These are phyloP conservation scores for Withania somnifera DNA, from an alignment of 305 asterid genomes.

Conservation along the genomic window DNA sequence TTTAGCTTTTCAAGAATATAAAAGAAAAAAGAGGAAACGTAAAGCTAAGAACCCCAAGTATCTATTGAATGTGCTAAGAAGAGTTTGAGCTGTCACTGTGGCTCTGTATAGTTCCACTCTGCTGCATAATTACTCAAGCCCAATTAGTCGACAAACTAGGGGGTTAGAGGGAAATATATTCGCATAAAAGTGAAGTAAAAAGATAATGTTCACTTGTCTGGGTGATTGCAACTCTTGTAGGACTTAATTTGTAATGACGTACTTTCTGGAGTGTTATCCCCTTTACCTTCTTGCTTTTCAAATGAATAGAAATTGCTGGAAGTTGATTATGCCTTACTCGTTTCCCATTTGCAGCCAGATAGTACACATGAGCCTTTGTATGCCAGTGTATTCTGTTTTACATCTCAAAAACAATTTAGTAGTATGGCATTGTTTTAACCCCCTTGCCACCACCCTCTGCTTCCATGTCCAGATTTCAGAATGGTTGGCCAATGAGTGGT, in stretches of 20 bases:
- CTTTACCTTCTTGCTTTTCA: not conserved
- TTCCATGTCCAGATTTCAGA: not conserved
- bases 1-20: not conserved
- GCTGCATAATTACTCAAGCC: not conserved
- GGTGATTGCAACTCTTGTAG: not conserved
- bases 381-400: not conserved
- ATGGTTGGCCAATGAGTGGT: not conserved
- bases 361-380: not conserved
- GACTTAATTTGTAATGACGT: not conserved
- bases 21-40: not conserved
- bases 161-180: not conserved
- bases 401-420: not conserved
- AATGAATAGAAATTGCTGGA: not conserved
- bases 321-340: not conserved
- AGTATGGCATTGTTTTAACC: not conserved
- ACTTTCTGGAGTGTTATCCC: not conserved
- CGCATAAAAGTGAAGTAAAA: not conserved
- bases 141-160: not conserved
- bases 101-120: not conserved
- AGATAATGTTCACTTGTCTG: not conserved
- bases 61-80: not conserved
- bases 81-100: not conserved
- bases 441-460: not conserved
- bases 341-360: not conserved
- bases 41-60: not conserved